Evolutionary conservation across 495 filamentous ascomycete genomes (phyloP).

Genomic region (Neurospora cerealis): DNA sequence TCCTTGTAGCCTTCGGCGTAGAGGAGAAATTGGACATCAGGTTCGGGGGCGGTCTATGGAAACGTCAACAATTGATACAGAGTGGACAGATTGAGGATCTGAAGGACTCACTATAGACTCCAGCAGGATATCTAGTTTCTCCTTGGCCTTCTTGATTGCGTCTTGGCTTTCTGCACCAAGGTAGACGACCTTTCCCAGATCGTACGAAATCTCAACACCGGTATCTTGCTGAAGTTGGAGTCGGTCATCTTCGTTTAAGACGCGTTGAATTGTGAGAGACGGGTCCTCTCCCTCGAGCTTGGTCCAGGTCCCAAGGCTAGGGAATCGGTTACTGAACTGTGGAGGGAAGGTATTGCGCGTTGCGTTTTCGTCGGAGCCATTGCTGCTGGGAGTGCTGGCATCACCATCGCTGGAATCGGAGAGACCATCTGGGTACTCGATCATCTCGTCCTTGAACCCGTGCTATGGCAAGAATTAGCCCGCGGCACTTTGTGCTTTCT

Average conservation of each 20-base stretch:
- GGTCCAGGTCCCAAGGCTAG: conserved; percentile 6
- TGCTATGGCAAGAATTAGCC: background rate
- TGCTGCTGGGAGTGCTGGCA: background rate
- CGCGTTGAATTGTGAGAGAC: background rate
- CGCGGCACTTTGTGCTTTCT: background rate
- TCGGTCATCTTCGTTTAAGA: conserved; percentile 13
- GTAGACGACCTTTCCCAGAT: conserved; percentile 19
- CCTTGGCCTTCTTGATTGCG: conserved; percentile 9
- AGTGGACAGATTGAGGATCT: background rate
- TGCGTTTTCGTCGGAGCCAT: background rate
- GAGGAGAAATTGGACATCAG: conserved; percentile 10
- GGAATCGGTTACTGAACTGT: background rate
- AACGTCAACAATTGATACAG: background rate
- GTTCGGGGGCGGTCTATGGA: background rate
- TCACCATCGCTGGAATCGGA: background rate
- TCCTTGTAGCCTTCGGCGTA: conserved; percentile 26
- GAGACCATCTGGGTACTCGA: background rate
- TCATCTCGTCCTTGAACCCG: background rate
- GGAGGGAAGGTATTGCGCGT: background rate
- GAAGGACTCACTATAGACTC: conserved; percentile 23
- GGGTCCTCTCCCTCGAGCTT: conserved; percentile 9
- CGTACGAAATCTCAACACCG: conserved; percentile 14
- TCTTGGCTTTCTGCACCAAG: conserved; percentile 20
- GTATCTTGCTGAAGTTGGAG: conserved; percentile 15
- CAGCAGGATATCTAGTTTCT: conserved; percentile 28